phyloP scores from a whole-genome alignment of 2,329 filamentous ascomycete species.

The Aspergillus unguis region DNA sequence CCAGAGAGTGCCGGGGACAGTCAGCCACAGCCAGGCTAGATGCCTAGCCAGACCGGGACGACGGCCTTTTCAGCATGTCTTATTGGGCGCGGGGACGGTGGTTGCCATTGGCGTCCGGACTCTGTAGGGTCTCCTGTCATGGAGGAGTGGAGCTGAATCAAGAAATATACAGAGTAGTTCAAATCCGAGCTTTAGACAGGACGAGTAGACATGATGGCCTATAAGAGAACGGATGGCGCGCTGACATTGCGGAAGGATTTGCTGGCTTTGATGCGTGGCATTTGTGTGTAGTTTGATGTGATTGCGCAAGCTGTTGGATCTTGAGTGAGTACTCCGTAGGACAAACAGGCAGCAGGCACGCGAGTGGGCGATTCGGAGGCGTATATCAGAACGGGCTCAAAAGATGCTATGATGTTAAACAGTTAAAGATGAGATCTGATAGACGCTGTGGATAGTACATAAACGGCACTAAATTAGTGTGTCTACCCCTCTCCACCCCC shows the following conservation, averaged over 20 bases:
- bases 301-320: background rate
- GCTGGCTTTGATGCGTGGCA: background rate
- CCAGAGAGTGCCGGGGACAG: background rate
- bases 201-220: background rate
- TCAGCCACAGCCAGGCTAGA: background rate
- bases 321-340: too few relatives aligned
- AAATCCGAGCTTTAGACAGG: background rate
- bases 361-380: too few relatives aligned
- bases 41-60: slow-evolving; percentile 5
- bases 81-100: slow-evolving; percentile 16
- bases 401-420: too few relatives aligned
- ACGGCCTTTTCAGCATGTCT: slow-evolving; percentile 10
- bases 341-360: too few relatives aligned
- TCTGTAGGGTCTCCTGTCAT: background rate
- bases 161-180: background rate
- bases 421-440: background rate
- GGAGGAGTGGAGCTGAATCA: slow-evolving; percentile 7
- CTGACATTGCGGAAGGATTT: slow-evolving; percentile 1
- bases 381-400: too few relatives aligned
- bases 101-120: slow-evolving; percentile 19
- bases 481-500: slow-evolving; percentile 24
- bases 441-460: background rate
- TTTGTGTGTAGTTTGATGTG: slow-evolving; percentile 2
- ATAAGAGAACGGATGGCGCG: background rate
- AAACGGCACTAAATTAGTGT: too few relatives aligned